phyloP scores from a whole-genome alignment of 768 basidiomycete species.

The Coprinopsis marcescibilis region DNA sequence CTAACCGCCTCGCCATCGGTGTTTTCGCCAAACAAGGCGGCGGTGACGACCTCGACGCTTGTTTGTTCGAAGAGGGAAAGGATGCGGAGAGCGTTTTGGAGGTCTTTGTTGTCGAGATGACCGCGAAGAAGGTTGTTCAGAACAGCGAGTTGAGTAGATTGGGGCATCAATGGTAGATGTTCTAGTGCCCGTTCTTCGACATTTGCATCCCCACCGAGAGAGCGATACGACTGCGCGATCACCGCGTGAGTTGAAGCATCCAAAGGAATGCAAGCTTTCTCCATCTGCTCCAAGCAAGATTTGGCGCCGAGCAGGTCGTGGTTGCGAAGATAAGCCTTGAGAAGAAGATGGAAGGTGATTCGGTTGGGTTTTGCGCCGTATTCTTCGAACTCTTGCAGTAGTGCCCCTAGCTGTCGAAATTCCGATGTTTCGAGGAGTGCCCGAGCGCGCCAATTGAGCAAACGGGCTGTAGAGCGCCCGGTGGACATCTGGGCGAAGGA shows the following conservation, averaged over 20 bases:
- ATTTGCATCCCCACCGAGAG: constrained; percentile 49
- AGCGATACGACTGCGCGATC: constrained; percentile 52
- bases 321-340: constrained; percentile 66
- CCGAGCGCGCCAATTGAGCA: constrained; percentile 68
- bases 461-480: constrained; percentile 42
- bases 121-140: constrained; percentile 67
- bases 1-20: not conserved
- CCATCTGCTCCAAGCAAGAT: constrained; percentile 51
- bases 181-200: constrained; percentile 49
- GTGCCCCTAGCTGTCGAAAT: constrained; percentile 38
- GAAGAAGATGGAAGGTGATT: constrained; percentile 63
- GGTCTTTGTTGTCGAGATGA: constrained; percentile 50
- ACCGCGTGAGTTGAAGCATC: constrained; percentile 56
- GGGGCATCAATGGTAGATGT: constrained; percentile 36
- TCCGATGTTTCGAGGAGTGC: constrained; percentile 52
- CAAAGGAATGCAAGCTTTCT: constrained; percentile 44
- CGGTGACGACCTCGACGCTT: constrained; percentile 19
- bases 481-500: constrained; percentile 40
- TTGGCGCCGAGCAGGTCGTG: constrained; percentile 54
- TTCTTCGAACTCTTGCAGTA: constrained; percentile 46
- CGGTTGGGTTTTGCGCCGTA: constrained; percentile 44
- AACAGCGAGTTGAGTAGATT: constrained; percentile 40
- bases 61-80: constrained; percentile 41
- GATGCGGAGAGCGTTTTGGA: constrained; percentile 38
- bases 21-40: constrained; percentile 14